Evolutionary conservation across 495 filamentous ascomycete species (phyloP).

Genomic region (Aspergillus campestris): DNA sequence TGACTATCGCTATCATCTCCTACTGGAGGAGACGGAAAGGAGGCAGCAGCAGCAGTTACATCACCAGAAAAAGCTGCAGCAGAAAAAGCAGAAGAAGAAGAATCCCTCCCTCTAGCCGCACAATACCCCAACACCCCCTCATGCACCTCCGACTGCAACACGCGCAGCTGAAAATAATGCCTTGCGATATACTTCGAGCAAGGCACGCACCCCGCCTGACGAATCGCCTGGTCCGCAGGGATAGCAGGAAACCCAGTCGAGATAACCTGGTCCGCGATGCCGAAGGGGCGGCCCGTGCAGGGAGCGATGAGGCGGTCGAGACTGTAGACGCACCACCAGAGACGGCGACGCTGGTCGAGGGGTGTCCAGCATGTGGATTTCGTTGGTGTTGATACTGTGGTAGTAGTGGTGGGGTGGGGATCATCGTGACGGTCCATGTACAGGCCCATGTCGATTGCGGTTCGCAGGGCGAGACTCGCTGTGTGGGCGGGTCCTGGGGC

Average conservation of each 20-base stretch:
- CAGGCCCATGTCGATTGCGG: conserved; percentile 81
- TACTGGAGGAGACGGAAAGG: conserved; percentile 45
- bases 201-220: conserved; percentile 58
- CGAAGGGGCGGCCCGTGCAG: conserved; percentile 83
- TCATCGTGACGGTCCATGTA: conserved; percentile 43
- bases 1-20: no score
- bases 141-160: conserved; percentile 86
- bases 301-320: conserved; percentile 82
- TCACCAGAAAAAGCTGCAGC: no score
- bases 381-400: no score
- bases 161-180: conserved; percentile 78
- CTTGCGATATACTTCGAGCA: conserved; percentile 80
- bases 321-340: conserved; percentile 94
- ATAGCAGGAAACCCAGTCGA: conserved; percentile 84
- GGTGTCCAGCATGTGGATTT: no score
- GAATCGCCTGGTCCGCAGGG: conserved; percentile 78
- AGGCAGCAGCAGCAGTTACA: conserved; percentile 48
- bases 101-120: no score
- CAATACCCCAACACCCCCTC: conserved; percentile 51
- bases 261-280: conserved; percentile 81
- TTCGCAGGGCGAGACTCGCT: conserved; percentile 77
- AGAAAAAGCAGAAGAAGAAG: no score
- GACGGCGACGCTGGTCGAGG: conserved; percentile 64
- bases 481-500: conserved; percentile 93
- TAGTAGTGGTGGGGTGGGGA: no score